Percentiles rank a stretch among this genome's conserved stretches.
These are phyloP conservation scores for Hypocreales sp. DNA, from an alignment of 2,329 filamentous ascomycete species.

Conservation along the genomic window DNA sequence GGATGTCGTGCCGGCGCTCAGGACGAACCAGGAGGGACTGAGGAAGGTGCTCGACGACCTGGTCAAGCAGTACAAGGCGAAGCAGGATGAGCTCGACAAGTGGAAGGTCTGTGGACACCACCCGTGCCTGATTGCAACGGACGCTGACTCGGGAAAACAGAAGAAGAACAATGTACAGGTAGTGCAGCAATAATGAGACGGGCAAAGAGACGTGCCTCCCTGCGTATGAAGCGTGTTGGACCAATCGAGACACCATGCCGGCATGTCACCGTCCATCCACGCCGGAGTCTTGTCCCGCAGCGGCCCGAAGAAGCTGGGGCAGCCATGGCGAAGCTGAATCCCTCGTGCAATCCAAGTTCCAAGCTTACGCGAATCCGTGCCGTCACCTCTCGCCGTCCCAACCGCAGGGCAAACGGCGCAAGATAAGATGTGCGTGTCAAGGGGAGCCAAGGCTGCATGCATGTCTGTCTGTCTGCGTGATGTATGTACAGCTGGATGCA, in stretches of 20 bases:
- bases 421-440: too few species aligned
- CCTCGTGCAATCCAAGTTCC: background rate
- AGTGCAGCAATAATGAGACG: constrained; percentile 52
- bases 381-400: too few species aligned
- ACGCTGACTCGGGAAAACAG: constrained; percentile 25
- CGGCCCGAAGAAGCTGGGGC: too few species aligned
- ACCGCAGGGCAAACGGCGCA: too few species aligned
- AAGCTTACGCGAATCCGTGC: background rate
- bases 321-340: too few species aligned
- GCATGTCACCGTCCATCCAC: too few species aligned
- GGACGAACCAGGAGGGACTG: constrained; percentile 86
- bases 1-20: constrained; percentile 79
- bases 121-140: background rate
- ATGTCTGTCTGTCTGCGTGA: too few species aligned
- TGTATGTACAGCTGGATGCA: constrained; percentile 27
- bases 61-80: constrained; percentile 88
- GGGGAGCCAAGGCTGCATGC: too few species aligned
- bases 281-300: too few species aligned
- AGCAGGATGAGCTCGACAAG: constrained; percentile 89
- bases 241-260: too few species aligned
- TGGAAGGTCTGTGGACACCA: constrained; percentile 65
- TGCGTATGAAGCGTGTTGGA: too few species aligned
- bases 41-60: constrained; percentile 90
- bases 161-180: constrained; percentile 85
- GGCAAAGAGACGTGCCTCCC: too few species aligned